These are phyloP conservation scores for Didymellaceae sp. DNA, from an alignment of 2,329 filamentous ascomycete species.

Conservation along the genomic window DNA sequence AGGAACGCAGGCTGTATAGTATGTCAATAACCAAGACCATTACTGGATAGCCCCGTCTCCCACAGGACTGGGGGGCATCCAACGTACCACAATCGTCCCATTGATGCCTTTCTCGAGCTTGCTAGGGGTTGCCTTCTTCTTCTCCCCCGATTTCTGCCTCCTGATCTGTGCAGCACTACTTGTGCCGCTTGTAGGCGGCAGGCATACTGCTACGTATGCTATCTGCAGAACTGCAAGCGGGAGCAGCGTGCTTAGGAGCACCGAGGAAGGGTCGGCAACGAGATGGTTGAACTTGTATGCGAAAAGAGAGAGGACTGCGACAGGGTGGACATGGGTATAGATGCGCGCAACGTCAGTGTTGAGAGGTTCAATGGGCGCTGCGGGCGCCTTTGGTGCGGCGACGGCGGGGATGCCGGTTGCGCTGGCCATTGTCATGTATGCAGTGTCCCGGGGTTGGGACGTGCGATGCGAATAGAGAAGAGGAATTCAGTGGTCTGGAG, in stretches of 20 bases:
- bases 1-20: slow-evolving; percentile 69
- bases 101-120: slow-evolving; percentile 35
- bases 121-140: slow-evolving; percentile 35
- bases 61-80: not conserved
- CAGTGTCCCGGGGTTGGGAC: too few species aligned
- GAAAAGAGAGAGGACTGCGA: slow-evolving; percentile 69
- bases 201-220: slow-evolving; percentile 63
- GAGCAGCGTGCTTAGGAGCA: slow-evolving; percentile 67
- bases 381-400: slow-evolving; percentile 28
- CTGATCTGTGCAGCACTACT: slow-evolving; percentile 47
- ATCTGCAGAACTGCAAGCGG: slow-evolving; percentile 70
- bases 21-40: too few species aligned
- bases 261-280: slow-evolving; percentile 71
- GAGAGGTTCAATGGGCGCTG: slow-evolving; percentile 56
- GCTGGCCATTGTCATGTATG: slow-evolving; percentile 30
- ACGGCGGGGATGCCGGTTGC: slow-evolving; percentile 34
- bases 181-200: slow-evolving; percentile 59
- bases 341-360: slow-evolving; percentile 57
- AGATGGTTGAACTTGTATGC: slow-evolving; percentile 69
- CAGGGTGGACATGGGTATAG: slow-evolving; percentile 71
- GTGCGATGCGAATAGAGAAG: too few species aligned
- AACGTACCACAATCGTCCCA: slow-evolving; percentile 52
- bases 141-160: slow-evolving; percentile 59
- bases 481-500: not conserved
- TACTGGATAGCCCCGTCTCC: slow-evolving; percentile 6